Percentiles rank a stretch among this genome's conserved stretches.
Conservation (phyloP, 1,284 basidiomycete species). For the Fistulina hepatica region DNA sequence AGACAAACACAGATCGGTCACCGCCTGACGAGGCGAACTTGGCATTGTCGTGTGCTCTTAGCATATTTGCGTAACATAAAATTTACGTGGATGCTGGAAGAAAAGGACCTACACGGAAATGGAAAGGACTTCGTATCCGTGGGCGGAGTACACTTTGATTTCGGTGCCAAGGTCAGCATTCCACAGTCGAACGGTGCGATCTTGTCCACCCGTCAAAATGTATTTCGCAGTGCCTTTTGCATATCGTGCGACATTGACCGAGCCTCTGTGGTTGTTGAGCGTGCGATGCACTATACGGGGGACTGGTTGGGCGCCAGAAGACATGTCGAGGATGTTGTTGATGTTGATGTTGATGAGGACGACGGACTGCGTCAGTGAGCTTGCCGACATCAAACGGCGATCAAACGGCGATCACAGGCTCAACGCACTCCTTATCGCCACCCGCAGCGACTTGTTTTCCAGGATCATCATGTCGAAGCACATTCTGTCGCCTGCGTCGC, state of each 20-base stretch:
- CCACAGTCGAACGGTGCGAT: constrained; percentile 85
- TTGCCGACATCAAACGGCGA: no score
- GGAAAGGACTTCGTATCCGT: constrained; percentile 90
- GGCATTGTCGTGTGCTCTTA: constrained; percentile 86
- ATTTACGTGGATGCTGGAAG: neutral
- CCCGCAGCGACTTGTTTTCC: constrained; percentile 1
- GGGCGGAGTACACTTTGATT: constrained; percentile 83
- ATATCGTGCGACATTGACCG: constrained; percentile 78
- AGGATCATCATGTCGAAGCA: constrained; percentile 42
- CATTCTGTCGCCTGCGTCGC: constrained; percentile 33
- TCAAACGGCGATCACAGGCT: no score
- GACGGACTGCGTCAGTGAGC: no score
- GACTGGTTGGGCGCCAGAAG: no score
- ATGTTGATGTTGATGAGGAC: no score
- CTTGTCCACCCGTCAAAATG: constrained; percentile 83
- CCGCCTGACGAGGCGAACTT: constrained; percentile 91
- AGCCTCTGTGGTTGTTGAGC: constrained; percentile 59
- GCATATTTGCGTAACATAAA: constrained; percentile 1
- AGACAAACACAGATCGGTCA: constrained; percentile 85
- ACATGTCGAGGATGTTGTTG: no score
- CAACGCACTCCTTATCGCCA: constrained; percentile 1
- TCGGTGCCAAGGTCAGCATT: constrained; percentile 78
- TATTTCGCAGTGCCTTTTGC: constrained; percentile 83
- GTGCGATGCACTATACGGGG: constrained; percentile 52
- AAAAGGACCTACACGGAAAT: constrained; percentile 65